Percentiles rank a stretch among this genome's conserved stretches.
Evolutionary conservation across 345 rosid genomes (phyloP).

Genomic region (Rhodamnia argentea): DNA sequence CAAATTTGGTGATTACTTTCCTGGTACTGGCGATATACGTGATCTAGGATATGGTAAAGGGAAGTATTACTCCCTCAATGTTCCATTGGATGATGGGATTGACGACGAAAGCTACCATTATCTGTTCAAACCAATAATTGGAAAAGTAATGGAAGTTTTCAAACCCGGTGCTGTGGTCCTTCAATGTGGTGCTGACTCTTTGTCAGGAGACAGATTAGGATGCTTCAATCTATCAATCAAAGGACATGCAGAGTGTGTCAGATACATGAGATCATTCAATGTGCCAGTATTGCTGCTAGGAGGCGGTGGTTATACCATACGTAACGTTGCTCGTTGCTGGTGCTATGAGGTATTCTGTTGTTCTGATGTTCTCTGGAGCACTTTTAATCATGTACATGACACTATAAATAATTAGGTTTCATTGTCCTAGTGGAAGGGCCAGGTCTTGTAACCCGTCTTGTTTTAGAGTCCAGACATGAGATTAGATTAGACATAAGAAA

Average conservation of each 20-base stretch:
- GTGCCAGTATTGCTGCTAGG: conserved; percentile 51
- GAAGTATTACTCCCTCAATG: conserved; percentile 57
- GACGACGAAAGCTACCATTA: conserved; percentile 64
- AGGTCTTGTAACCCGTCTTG: neutral
- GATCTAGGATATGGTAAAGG: conserved; percentile 46
- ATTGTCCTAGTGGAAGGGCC: neutral
- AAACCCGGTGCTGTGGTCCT: conserved; percentile 59
- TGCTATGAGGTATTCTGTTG: conserved; percentile 41
- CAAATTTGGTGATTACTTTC: conserved; percentile 60
- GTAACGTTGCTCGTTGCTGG: conserved; percentile 68
- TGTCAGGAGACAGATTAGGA: conserved; percentile 57
- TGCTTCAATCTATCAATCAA: conserved; percentile 63
- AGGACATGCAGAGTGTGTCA: conserved; percentile 64
- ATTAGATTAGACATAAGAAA: neutral
- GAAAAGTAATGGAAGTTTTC: conserved; percentile 56
- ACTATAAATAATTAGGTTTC: neutral
- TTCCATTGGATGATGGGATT: conserved; percentile 60
- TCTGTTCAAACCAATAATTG: conserved; percentile 49
- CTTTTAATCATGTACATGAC: neutral
- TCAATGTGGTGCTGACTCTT: conserved; percentile 61
- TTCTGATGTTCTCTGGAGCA: neutral
- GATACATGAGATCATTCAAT: conserved; percentile 58
- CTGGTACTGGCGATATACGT: conserved; percentile 59
- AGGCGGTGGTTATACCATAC: conserved; percentile 57
- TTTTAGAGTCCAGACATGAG: neutral